Percentiles rank a stretch among this genome's conserved stretches.
These are phyloP conservation scores for Ceratocystis destructans DNA, from an alignment of 2,329 filamentous ascomycete genomes.

Conservation along the genomic window DNA sequence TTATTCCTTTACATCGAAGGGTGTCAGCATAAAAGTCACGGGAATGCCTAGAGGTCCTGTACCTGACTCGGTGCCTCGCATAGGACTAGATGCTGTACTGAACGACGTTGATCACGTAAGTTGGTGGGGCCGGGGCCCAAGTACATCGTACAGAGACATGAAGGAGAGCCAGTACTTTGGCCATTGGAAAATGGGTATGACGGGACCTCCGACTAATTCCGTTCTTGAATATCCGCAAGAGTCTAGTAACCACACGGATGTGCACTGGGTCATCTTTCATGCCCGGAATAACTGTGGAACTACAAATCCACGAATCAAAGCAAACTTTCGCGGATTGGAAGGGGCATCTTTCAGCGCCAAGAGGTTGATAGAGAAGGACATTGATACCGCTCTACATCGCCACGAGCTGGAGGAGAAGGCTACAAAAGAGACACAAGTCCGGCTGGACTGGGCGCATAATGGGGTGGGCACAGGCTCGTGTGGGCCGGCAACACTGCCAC, in stretches of 20 bases:
- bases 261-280: conserved; percentile 38
- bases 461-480: conserved; percentile 50
- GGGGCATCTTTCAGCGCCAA: conserved; percentile 43
- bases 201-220: conserved; percentile 37
- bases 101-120: conserved; percentile 28
- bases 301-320: conserved; percentile 25
- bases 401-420: conserved; percentile 40
- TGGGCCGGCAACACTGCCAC: conserved; percentile 40
- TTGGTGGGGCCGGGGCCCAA: conserved; percentile 58
- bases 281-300: not conserved
- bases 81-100: conserved; percentile 41
- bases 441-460: conserved; percentile 49
- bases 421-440: conserved; percentile 39
- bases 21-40: conserved; percentile 37
- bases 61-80: conserved; percentile 44
- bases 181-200: conserved; percentile 30
- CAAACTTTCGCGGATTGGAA: conserved; percentile 33
- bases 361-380: conserved; percentile 41
- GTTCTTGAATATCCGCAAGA: conserved; percentile 59
- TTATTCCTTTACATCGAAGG: conserved; percentile 40
- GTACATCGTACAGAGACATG: conserved; percentile 53
- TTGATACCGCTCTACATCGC: conserved; percentile 44
- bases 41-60: conserved; percentile 35
- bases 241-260: conserved; percentile 49
- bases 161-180: conserved; percentile 47